Evolutionary conservation across 1,139 yeast species (phyloP).

Genomic region (Citeromyces hawaiiensis): DNA sequence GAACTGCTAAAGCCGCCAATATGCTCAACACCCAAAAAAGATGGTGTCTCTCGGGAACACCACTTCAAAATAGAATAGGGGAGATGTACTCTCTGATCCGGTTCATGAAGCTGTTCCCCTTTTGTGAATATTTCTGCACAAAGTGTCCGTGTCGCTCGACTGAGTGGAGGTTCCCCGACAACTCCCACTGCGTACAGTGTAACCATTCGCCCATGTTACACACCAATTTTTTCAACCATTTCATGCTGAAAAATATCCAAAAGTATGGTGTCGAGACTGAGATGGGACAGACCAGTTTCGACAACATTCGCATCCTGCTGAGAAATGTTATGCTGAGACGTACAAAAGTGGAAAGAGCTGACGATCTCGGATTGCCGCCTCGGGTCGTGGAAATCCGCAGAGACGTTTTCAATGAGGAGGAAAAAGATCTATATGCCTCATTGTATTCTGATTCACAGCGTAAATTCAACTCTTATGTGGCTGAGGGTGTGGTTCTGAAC

Average conservation of each 20-base stretch:
- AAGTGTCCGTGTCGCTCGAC: conserved; percentile 73
- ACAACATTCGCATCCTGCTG: conserved; percentile 58
- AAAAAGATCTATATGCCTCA: conserved; percentile 79
- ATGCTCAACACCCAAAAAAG: conserved; percentile 54
- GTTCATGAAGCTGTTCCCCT: conserved; percentile 74
- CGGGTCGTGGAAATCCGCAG: conserved; percentile 78
- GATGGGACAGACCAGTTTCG: conserved; percentile 68
- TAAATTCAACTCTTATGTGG: conserved; percentile 77
- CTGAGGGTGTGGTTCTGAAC: conserved; percentile 88
- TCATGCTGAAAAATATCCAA: conserved; percentile 85
- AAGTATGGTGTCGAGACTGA: conserved; percentile 60
- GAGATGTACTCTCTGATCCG: conserved; percentile 87
- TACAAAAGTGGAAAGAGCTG: conserved; percentile 92
- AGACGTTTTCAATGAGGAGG: conserved; percentile 86
- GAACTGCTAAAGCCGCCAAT: conserved; percentile 88
- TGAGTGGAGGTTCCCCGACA: conserved; percentile 75
- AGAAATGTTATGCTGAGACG: conserved; percentile 81
- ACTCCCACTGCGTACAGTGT: conserved; percentile 76
- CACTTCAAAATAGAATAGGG: conserved; percentile 90
- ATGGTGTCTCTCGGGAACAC: conserved; percentile 93
- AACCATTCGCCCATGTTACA: conserved; percentile 92
- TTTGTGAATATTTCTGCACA: conserved; percentile 80
- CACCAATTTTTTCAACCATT: conserved; percentile 89
- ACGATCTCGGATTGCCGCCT: conserved; percentile 94
- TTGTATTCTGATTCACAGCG: conserved; percentile 79